phyloP scores from a whole-genome alignment of 345 rosid species.

The Schrenkiella parvula region DNA sequence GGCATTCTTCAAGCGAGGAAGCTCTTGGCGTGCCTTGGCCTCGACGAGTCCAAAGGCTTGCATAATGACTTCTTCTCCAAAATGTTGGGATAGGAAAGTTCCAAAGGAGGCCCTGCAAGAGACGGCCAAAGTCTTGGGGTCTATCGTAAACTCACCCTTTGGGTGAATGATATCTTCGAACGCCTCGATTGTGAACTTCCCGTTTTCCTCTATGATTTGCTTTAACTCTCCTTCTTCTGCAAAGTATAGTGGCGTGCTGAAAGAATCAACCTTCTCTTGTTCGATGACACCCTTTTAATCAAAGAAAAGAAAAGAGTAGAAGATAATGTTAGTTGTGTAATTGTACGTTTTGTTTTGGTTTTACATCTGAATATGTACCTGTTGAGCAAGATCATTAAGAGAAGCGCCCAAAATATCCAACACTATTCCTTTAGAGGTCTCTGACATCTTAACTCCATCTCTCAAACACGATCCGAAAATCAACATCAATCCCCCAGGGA shows the following conservation, averaged over 20 bases:
- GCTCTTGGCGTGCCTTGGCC: not conserved
- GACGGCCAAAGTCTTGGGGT: conserved; percentile 3
- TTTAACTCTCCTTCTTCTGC: conserved; percentile 4
- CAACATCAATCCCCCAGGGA: conserved; percentile 38
- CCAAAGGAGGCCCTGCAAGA: conserved; percentile 5
- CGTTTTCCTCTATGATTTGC: conserved; percentile 8
- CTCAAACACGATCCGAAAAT: conserved; percentile 14
- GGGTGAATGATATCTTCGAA: conserved; percentile 19
- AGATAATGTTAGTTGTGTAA: not conserved
- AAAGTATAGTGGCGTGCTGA: conserved; percentile 10
- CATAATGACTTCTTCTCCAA: not conserved
- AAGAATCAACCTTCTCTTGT: no score
- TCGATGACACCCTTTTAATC: no score
- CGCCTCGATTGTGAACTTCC: conserved; percentile 13
- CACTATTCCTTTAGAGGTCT: conserved; percentile 10
- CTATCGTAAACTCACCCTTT: not conserved
- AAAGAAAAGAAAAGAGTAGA: not conserved
- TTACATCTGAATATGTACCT: conserved; percentile 19
- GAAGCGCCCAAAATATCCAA: conserved; percentile 15
- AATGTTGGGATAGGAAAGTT: not conserved
- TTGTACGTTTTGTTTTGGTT: not conserved
- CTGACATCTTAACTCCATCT: conserved; percentile 24
- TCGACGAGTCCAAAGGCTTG: conserved; percentile 15
- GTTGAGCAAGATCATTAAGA: conserved; percentile 36
- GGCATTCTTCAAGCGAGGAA: not conserved